phyloP scores from a whole-genome alignment of 495 filamentous ascomycete species.

The Daldinia vernicosa region DNA sequence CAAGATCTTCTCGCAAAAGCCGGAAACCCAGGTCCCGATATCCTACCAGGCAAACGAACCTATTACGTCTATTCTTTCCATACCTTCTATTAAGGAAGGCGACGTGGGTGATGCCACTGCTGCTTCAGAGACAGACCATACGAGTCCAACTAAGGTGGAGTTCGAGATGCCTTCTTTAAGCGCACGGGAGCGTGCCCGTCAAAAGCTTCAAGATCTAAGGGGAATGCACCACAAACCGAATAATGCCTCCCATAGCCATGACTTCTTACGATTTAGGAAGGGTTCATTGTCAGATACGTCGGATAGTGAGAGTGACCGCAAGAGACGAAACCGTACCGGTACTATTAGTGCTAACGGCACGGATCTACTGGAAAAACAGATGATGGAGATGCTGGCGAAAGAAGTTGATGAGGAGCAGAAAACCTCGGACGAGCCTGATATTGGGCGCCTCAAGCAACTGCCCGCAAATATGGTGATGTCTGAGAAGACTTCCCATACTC shows the following conservation, averaged over 20 bases:
- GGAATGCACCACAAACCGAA: slow-evolving; percentile 57
- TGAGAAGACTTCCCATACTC: slow-evolving; percentile 42
- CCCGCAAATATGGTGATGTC: slow-evolving; percentile 44
- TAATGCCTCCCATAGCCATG: slow-evolving; percentile 51
- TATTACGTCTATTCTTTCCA: slow-evolving; percentile 6
- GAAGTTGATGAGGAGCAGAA: slow-evolving; percentile 55
- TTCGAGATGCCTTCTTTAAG: slow-evolving; percentile 42
- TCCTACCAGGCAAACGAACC: slow-evolving; percentile 29
- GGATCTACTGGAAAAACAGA: slow-evolving; percentile 71
- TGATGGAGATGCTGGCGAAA: slow-evolving; percentile 69
- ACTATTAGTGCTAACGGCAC: slow-evolving; percentile 55
- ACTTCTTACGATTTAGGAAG: slow-evolving; percentile 51
- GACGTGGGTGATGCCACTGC: slow-evolving; percentile 24
- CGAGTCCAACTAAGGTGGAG: slow-evolving; percentile 43
- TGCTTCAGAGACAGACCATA: slow-evolving; percentile 39
- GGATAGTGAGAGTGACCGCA: slow-evolving; percentile 56
- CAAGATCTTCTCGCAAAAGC: slow-evolving; percentile 67
- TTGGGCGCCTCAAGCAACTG: slow-evolving; percentile 44
- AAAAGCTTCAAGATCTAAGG: slow-evolving; percentile 55
- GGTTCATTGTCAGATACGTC: slow-evolving; percentile 58
- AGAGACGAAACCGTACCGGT: slow-evolving; percentile 47
- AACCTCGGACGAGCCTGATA: slow-evolving; percentile 43
- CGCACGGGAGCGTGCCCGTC: slow-evolving; percentile 56
- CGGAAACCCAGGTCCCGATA: slow-evolving; percentile 32
- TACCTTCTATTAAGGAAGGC: slow-evolving; percentile 18